Evolutionary conservation across 208 protist species (phyloP), one percentile per base, ranked within the genome.

Genomic region (Wallacemonas sp.): DNA sequence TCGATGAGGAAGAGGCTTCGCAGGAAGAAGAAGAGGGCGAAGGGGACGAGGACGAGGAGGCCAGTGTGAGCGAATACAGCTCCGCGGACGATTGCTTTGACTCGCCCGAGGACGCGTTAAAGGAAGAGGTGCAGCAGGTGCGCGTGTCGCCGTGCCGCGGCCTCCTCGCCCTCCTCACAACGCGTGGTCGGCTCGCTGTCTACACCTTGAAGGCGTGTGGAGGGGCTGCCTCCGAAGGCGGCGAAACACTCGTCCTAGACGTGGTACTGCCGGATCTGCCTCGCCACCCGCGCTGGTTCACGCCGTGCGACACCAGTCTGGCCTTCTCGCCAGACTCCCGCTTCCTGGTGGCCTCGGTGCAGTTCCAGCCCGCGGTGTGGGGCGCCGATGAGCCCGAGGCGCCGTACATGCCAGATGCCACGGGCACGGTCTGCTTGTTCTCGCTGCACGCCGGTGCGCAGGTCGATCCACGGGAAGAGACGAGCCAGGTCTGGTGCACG

Each of bases 91-190:
- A 79, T 34, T 66, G 79, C 46, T 83, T 78, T 66, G 63, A 83
- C n/a, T 72, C 67, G 55, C 58, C 61, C 15, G 54, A 48, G 17
- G 79, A 89, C 59, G 73, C 63, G 42, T 63, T 91, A 42, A 54
- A 60, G 21, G 82, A 89, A 63, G 83, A 93, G 41, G 83, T 93
- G n/a, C 83, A 91, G 68, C 69, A 76, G 26, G 66, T 89, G 17
- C 63, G 79, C 50, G 71, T 86, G 3, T 84, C 87, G 0, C 63
- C 69, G 10, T 76, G 78, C 63, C 83, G 81, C 17, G 63, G 66
- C 5, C 63, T 93, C 1, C 33, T 93, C 22, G 87, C 87, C 6
- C 60, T 93, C 22, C 70, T 93, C 45, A 91, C 83, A 2, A 83
- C 87, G 59, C 76, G 73, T 41, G 83, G 76, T 8, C 68, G 75